These are phyloP conservation scores for Pseudogymnoascus destructans DNA, from an alignment of 2,329 filamentous ascomycete species.

Conservation along the genomic window DNA sequence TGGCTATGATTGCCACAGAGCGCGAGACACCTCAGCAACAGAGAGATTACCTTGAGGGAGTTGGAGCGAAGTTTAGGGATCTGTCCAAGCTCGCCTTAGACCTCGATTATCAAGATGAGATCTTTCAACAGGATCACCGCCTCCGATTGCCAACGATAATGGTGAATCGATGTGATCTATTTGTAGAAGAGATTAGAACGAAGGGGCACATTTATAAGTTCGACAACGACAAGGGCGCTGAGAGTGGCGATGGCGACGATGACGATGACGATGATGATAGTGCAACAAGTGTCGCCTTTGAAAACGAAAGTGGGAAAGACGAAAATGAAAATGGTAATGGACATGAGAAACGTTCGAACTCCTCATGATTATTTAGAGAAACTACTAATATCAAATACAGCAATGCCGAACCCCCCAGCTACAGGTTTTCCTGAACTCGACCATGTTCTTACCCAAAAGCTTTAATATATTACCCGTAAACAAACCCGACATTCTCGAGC, in stretches of 20 bases:
- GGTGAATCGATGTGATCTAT: slow-evolving; percentile 11
- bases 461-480: neutral
- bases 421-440: neutral
- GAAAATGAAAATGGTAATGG: neutral
- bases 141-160: slow-evolving; percentile 13
- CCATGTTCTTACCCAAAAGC: neutral
- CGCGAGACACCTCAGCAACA: slow-evolving; percentile 11
- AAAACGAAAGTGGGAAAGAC: neutral
- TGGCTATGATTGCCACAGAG: slow-evolving; percentile 9
- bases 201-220: slow-evolving; percentile 12
- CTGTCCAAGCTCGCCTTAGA: slow-evolving; percentile 12
- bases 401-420: neutral
- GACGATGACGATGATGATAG: neutral
- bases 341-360: neutral
- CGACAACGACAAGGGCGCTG: neutral
- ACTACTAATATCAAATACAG: neutral
- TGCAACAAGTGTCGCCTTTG: neutral
- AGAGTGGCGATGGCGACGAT: neutral
- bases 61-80: slow-evolving; percentile 13
- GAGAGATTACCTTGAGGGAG: slow-evolving; percentile 10
- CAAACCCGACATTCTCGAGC: slow-evolving; percentile 7
- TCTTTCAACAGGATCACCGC: slow-evolving; percentile 6
- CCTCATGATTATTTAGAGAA: neutral
- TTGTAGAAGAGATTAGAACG: slow-evolving; percentile 10
- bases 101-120: slow-evolving; percentile 12